Conservation (phyloP, 2,329 filamentous ascomycete genomes). For the Xenosphaeropsis pyriputrescens region DNA sequence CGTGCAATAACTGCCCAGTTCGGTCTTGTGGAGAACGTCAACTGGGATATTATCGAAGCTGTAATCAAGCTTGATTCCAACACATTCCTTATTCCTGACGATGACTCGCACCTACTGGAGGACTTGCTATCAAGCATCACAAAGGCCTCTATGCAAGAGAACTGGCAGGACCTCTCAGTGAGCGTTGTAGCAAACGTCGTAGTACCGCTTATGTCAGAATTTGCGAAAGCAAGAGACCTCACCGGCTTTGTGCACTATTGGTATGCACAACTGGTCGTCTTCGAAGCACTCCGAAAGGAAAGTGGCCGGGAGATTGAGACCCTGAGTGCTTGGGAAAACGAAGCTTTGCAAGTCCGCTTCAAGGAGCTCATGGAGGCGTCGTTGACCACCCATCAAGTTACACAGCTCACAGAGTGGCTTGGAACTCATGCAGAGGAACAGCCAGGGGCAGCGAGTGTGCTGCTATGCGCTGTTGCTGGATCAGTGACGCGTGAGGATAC, state of each 20-base stretch:
- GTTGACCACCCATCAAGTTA: constrained; percentile 21
- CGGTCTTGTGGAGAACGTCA: constrained; percentile 13
- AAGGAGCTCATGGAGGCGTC: constrained; percentile 19
- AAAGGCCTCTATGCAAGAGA: constrained; percentile 6
- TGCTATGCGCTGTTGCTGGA: constrained; percentile 22
- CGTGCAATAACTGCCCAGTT: constrained; percentile 17
- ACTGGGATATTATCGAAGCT: constrained; percentile 25
- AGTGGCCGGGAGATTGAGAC: neutral
- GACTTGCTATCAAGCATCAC: constrained; percentile 19
- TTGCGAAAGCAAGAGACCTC: constrained; percentile 23
- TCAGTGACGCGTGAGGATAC: constrained; percentile 20
- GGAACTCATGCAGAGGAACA: constrained; percentile 10
- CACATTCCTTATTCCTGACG: constrained; percentile 24
- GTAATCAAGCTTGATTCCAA: constrained; percentile 29
- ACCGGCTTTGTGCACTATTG: constrained; percentile 23
- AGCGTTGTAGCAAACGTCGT: constrained; percentile 19
- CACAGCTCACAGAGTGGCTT: constrained; percentile 20
- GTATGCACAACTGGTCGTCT: constrained; percentile 16
- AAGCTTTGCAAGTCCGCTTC: constrained; percentile 12
- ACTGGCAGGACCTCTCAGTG: constrained; percentile 9
- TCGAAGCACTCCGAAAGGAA: constrained; percentile 12
- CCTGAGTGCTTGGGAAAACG: constrained; percentile 17
- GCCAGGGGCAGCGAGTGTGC: constrained; percentile 15
- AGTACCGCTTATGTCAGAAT: constrained; percentile 25
- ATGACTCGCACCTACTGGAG: constrained; percentile 14